A percentile compares a stretch with the other conserved stretches of the same genome.
These are phyloP conservation scores for Chimonanthus salicifolius DNA, from an alignment of 164 flowering plant genomes.

Conservation along the genomic window DNA sequence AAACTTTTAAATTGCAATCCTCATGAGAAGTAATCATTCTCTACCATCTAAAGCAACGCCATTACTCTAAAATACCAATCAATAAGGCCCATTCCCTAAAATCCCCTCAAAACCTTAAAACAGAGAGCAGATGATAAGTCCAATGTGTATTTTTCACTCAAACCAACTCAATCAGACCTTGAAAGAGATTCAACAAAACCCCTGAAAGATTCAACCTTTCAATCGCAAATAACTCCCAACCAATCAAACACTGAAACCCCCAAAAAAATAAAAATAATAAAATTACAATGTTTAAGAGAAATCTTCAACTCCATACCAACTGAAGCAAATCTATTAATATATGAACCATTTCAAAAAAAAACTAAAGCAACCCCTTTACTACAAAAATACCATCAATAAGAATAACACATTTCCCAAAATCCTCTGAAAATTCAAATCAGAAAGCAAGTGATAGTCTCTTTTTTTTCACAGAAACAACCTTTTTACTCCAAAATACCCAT, in stretches of 20 bases:
- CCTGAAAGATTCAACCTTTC: not conserved
- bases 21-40: not conserved
- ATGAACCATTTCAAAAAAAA: too few relatives aligned
- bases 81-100: not conserved
- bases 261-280: not conserved
- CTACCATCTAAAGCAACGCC: not conserved
- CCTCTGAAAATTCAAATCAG: not conserved
- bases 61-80: not conserved
- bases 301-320: not conserved
- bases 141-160: not conserved
- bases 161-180: not conserved
- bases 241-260: not conserved
- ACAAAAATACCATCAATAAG: constrained; percentile 13
- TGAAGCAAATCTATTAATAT: not conserved
- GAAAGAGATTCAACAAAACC: not conserved
- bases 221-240: not conserved
- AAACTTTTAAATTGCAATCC: too few relatives aligned
- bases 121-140: not conserved
- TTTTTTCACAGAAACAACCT: not conserved
- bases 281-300: not conserved
- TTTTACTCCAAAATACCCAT: too few relatives aligned
- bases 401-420: constrained; percentile 9
- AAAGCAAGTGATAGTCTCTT: not conserved
- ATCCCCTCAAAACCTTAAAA: not conserved
- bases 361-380: not conserved